Percentiles rank a stretch among this genome's conserved stretches.
These are phyloP conservation scores for Sugiyamaella floridensis DNA, from an alignment of 805 yeast genomes.

Conservation along the genomic window DNA sequence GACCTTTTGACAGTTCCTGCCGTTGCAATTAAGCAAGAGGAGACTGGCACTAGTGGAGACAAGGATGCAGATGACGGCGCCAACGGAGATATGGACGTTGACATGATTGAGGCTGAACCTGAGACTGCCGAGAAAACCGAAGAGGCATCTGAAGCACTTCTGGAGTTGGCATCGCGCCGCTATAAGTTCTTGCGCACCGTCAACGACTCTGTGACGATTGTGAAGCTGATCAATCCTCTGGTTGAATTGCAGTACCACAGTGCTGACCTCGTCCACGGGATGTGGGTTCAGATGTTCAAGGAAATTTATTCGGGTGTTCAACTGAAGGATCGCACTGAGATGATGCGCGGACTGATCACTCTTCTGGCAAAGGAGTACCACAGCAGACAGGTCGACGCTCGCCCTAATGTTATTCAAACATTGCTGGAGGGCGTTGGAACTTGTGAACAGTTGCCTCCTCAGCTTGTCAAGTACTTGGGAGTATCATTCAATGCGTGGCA, in stretches of 20 bases:
- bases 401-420: constrained; percentile 83
- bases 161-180: constrained; percentile 26
- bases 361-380: constrained; percentile 87
- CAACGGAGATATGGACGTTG: neutral
- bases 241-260: constrained; percentile 77
- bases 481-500: constrained; percentile 87
- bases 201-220: constrained; percentile 39
- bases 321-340: constrained; percentile 72
- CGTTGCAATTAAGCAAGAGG: neutral
- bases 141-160: constrained; percentile 27
- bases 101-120: constrained; percentile 15
- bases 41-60: neutral
- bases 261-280: constrained; percentile 66
- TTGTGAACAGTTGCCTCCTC: constrained; percentile 87
- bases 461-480: constrained; percentile 81
- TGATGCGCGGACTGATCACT: constrained; percentile 72
- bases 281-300: constrained; percentile 85
- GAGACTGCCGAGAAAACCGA: constrained; percentile 11
- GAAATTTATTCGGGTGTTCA: constrained; percentile 68
- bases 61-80: neutral
- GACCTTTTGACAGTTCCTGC: neutral
- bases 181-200: constrained; percentile 32
- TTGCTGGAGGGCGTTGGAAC: constrained; percentile 75
- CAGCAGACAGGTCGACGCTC: constrained; percentile 75
- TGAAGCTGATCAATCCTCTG: constrained; percentile 61